Evolutionary conservation across 164 flowering plant genomes (phyloP), one percentile per base, ranked within the genome.

Genomic region (Piper longum): DNA sequence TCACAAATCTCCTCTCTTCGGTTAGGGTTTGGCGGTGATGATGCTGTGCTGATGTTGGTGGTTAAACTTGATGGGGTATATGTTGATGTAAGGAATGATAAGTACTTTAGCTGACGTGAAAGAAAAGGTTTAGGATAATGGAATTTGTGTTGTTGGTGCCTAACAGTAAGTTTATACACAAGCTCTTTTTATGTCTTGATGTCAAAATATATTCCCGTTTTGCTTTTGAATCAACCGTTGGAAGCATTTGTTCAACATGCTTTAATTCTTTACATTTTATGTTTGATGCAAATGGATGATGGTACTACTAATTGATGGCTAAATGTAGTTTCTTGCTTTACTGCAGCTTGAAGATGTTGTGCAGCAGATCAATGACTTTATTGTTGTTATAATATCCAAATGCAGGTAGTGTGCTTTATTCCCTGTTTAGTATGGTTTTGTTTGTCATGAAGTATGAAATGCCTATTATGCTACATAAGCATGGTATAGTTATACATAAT

Each of bases 361-460:
- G 26, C 7, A 57, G 60, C 60, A 57, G 41, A 16, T 36, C 11
- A 41, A 26, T 8, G 60, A 57, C 14, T 57, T 26, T 57, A 41
- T 57, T 57, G 14, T 26, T 36, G 12, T 41, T 7, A 4, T 57
- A 11, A 1, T 57, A 41, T 57, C 60, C 11, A 57, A 57, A 26
- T 57, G 60, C 60, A 57, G 60, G 60, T 57, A 57, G 5, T 41
- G 36, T 57, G 60, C 52, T 48, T 14, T 48, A 48, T 48, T 48
- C 14, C 14, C 52, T 2, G 14, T 48, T 48, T 9, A 48, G 9
- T 48, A 48, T 48, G 52, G 11, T 8, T 48, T 12, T 48, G 12
- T 3, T 48, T 48, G 7, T 48, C 52, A 48, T 48, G 9, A 48
- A 26, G 36, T 48, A 48, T 48, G 14, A 2, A 13, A 14, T 48